Base-by-base conservation (phyloP, 768 basidiomycete species). In the Lentinula guzmanii region DNA sequence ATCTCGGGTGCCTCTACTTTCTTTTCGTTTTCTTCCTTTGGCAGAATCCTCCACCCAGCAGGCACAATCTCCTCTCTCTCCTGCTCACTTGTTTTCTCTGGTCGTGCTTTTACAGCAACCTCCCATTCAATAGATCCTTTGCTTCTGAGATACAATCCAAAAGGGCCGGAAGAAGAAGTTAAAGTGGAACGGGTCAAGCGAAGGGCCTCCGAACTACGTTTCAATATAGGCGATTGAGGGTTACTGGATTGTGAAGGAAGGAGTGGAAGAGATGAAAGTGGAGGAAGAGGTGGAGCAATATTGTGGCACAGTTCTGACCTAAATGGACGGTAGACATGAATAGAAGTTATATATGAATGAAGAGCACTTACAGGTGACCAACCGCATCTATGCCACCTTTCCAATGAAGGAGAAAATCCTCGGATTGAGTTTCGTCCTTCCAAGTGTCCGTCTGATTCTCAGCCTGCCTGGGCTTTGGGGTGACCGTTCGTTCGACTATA, bases 101-200 rank as follows among this genome's bases (percentile, higher is more conserved):
- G 77, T 52, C 75, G 76, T 2, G 82, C 74, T 70, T 84, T 89
- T 0, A 91, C 74, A 16, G 86, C 80, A 5, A 78, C 78, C 69
- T 91, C 88, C 91, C 91, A 93, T 21, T 89, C 84, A 18, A 82
- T 81, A 4, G 87, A 86, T 1, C 90, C 90, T 71, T 87, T 90
- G 0, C 87, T 84, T 5, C 84, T 77, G 45, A 90, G 68, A 64
- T 89, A 86, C 61, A 84, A 76, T n/a, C 86, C 79, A 69, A 93
- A 78, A 2, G 91, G 91, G 64, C 91, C 90, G 31, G 66, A 70
- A 16, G 78, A 79, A 3, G 84, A 78, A 24, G 82, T 68, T 4
- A 82, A 71, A 51, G 79, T 70, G 65, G 89, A 82, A 62, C 86
- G 82, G 0, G 90, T 90, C 54, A 88, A 71, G 51, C 83, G 84